A percentile compares a stretch with the other conserved stretches of the same genome.
phyloP scores from a whole-genome alignment of 2,329 filamentous ascomycete genomes.

The Neopestalotiopsis sp. region DNA sequence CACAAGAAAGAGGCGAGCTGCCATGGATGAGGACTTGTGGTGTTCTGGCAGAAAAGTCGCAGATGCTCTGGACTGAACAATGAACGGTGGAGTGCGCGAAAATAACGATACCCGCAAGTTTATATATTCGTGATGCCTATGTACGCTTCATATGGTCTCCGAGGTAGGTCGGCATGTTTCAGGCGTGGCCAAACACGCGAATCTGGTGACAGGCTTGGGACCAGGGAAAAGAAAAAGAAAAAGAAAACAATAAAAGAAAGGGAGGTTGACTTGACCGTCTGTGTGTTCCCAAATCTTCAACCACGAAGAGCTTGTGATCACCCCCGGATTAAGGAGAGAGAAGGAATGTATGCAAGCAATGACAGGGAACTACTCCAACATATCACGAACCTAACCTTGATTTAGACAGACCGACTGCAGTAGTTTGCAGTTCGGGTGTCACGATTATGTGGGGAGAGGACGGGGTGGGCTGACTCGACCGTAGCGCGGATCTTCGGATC shows the following conservation, averaged over 20 bases:
- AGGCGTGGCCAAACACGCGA: background rate
- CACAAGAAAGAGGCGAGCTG: background rate
- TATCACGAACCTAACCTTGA: background rate
- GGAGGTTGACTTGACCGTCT: background rate
- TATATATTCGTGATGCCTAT: background rate
- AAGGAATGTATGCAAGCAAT: background rate
- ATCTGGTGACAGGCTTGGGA: background rate
- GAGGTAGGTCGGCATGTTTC: background rate
- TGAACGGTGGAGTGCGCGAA: background rate
- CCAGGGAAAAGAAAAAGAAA: background rate
- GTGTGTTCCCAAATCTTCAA: background rate
- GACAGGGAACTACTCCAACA: background rate
- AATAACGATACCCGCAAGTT: background rate
- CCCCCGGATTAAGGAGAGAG: background rate
- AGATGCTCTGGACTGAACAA: background rate
- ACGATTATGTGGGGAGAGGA: constrained; percentile 1
- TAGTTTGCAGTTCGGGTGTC: background rate
- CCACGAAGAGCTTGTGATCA: background rate
- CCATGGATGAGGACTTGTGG: background rate
- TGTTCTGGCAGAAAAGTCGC: background rate
- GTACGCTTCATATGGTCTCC: background rate
- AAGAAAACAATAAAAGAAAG: background rate
- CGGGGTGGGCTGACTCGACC: background rate
- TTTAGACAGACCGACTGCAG: background rate
- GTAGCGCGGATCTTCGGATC: background rate